Base-by-base conservation (phyloP, 768 basidiomycete genomes). In the Fomitopsis serialis region DNA sequence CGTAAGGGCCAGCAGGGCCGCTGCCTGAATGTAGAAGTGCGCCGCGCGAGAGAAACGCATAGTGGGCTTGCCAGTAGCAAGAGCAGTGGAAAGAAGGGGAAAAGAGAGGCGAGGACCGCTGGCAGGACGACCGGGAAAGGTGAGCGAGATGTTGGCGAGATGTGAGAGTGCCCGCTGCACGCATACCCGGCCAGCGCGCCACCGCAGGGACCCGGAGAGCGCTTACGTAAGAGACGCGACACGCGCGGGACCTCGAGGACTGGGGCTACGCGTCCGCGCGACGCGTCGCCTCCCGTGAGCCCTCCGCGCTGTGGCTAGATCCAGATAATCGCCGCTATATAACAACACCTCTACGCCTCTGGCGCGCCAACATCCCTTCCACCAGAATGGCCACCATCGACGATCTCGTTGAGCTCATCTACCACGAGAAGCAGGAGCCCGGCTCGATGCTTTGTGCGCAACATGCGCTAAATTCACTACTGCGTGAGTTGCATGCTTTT, bases 381-480 rank as follows among this genome's bases (percentile, higher is more conserved):
- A 32, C 54, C 55, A 61, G 53, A 50, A 89, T 88, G 85, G 74
- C 82, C 25, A 76, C 77, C 47, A 71, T 87, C 35, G 80, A 87
- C 59, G 61, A 59, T 25, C 74, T 92, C 10, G 59, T 73, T 12
- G 65, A 73, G 8, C 64, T 77, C 10, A 86, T 92, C 53, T 92
- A 92, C 66, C 88, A 91, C 67, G 89, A 92, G 64, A 79, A 67
- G 56, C 90, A 93, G 67, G 79, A 91, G 64, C 58, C 70, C 53
- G 89, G 88, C 22, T 90, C 89, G 2, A 88, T 88, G 80, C 78
- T 92, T 27, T 93, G 91, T 65, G 91, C 90, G 12, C 90, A 92
- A 63, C 89, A 93, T 70, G 89, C 91, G 8, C 74, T 93, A 29
- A 93, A 92, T 65, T 80, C 80, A 17, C 74, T 93, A 19, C 74